Percentiles rank a stretch among this genome's conserved stretches.
These are phyloP conservation scores for Talinum fruticosum DNA, from an alignment of 148 eudicot genomes.

Conservation along the genomic window DNA sequence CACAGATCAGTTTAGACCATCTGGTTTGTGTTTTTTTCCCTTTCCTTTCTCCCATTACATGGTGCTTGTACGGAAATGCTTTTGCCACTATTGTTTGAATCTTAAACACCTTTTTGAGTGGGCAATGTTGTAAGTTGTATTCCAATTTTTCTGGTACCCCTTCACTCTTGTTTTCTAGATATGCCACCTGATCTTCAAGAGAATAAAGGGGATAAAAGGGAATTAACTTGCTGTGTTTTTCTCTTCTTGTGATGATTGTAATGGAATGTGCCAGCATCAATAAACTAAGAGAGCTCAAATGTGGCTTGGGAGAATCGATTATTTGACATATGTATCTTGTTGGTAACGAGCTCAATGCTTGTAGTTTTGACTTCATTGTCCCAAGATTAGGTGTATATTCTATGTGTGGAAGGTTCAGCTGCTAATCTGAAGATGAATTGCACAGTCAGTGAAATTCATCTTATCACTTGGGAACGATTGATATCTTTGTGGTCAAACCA, in stretches of 20 bases:
- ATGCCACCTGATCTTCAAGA: not conserved
- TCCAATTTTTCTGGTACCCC: not conserved
- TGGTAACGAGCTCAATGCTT: not conserved
- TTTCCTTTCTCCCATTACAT: too few relatives aligned
- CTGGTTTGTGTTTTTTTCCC: not conserved
- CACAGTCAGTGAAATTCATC: not conserved
- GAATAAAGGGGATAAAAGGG: not conserved
- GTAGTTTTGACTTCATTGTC: not conserved
- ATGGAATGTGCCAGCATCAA: not conserved
- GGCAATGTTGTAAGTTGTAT: not conserved
- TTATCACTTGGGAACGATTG: not conserved
- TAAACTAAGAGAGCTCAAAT: constrained; percentile 2
- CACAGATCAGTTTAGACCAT: not conserved
- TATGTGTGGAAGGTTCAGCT: not conserved
- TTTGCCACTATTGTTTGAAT: not conserved
- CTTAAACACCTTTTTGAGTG: not conserved
- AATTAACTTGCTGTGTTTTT: not conserved
- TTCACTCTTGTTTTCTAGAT: not conserved
- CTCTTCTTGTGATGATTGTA: not conserved
- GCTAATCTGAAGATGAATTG: not conserved
- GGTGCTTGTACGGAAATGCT: constrained; percentile 4
- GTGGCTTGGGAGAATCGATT: not conserved
- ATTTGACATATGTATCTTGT: not conserved
- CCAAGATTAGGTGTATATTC: not conserved
- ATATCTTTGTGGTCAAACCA: not conserved